Base-by-base conservation (phyloP, 1,284 basidiomycete species). In the Microbotryum lychnidis-dioicae region DNA sequence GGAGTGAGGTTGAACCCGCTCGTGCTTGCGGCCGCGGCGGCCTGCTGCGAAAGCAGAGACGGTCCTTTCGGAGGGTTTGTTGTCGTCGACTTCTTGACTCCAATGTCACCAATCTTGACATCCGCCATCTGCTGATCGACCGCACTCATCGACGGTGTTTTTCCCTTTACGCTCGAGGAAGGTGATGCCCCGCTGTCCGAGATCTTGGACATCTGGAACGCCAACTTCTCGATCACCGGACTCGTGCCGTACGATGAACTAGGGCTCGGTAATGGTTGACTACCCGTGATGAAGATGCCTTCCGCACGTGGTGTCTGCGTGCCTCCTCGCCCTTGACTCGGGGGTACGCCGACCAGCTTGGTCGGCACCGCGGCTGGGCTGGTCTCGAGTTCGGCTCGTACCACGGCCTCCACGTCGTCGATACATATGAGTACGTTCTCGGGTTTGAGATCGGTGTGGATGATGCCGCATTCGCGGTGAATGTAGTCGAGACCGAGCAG, bases 341-440 rank as follows among this genome's bases (percentile, higher is more conserved):
- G 94, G 0, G 94, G 94, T 0, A 98, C 96, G 60, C 94, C 94
- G 62, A 97, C 87, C 52, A 98, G 81, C 68, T 88, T 89, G 20
- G 81, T 83, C 18, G 81, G 87, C n/a, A 84, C 81, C 3, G 81
- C 81, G 4, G 80, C 80, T 20, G 73, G 69, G 44, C 73, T 80
- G 29, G 80, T 77, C 16, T 85, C 84, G 62, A 93, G 80, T 76
- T 97, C 93, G 18, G 89, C 80, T 68, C 87, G 83, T 51, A 98
- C 93, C 72, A 97, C 91, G 4, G 85, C 81, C 74, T 98, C 94
- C 69, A 98, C 94, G 73, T 97, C 90, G 71, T 97, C 94, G 72
- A 98, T 97, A 76, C 85, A 89, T 70, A 98, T 93, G 58, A 98
- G 82, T 42, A 98, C 92, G 77, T 98, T 98, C 76, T 98, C 94